Percentiles rank a stretch among this genome's conserved stretches.
Evolutionary conservation across 139 green algal genomes (phyloP).

Genomic region (Chlorella sp.): DNA sequence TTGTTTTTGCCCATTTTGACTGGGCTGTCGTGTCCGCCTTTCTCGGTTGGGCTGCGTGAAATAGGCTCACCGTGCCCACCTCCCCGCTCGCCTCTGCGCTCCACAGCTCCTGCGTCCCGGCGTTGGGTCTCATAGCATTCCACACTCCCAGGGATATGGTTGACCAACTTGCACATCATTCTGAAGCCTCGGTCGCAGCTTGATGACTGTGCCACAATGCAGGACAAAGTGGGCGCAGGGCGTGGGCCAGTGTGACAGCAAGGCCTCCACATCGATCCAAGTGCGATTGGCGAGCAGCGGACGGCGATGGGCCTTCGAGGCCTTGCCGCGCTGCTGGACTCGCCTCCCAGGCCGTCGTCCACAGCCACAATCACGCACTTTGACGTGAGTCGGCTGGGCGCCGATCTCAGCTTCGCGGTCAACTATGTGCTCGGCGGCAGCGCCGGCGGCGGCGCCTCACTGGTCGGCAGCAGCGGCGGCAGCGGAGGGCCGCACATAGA

Average conservation of each 20-base stretch:
- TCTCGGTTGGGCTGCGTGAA: too few relatives aligned
- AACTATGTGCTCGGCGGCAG: neutral
- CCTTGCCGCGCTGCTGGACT: constrained; percentile 18
- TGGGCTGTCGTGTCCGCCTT: too few relatives aligned
- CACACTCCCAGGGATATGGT: neutral
- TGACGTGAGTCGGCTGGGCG: neutral
- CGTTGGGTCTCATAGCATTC: neutral
- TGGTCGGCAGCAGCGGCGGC: neutral
- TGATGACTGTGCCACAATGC: too few relatives aligned
- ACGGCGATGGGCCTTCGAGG: too few relatives aligned
- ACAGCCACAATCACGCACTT: neutral
- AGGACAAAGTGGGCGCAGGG: too few relatives aligned
- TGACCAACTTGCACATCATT: neutral
- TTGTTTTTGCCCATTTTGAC: too few relatives aligned
- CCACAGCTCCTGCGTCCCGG: neutral
- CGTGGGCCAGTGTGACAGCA: neutral
- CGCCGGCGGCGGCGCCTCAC: neutral
- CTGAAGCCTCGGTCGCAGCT: too few relatives aligned
- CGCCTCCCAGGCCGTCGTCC: neutral
- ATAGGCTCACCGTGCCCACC: neutral
- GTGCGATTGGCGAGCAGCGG: too few relatives aligned
- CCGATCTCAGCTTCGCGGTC: neutral
- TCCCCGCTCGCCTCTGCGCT: neutral
- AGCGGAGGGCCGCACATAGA: neutral
- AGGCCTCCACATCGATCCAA: too few relatives aligned